Evolutionary conservation across 495 filamentous ascomycete genomes (phyloP).

Genomic region (Neurospora intermedia): DNA sequence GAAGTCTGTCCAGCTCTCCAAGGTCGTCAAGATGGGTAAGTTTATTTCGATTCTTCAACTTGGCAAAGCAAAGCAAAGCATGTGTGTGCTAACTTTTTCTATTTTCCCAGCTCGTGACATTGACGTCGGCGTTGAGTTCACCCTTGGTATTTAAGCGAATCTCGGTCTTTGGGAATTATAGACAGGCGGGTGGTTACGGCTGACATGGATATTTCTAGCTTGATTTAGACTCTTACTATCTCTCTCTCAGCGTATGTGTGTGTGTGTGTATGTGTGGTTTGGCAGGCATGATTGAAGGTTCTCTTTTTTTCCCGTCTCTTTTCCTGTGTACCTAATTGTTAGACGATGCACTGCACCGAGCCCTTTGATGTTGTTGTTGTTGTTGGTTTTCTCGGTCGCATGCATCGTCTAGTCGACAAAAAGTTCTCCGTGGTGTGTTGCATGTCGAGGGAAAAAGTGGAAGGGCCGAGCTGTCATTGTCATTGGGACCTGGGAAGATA

Average conservation of each 20-base stretch:
- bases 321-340: not conserved
- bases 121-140: slow-evolving; percentile 96
- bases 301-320: not conserved
- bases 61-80: no score
- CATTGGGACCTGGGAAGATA: not conserved
- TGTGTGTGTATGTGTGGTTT: not conserved
- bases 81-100: not conserved
- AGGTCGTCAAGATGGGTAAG: slow-evolving; percentile 95
- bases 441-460: not conserved
- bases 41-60: slow-evolving; percentile 1
- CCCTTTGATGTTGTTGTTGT: not conserved
- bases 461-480: not conserved
- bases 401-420: not conserved
- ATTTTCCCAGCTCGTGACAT: slow-evolving; percentile 70
- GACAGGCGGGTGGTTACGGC: not conserved
- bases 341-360: not conserved
- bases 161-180: not conserved
- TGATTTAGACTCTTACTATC: not conserved
- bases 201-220: not conserved
- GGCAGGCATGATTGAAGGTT: not conserved
- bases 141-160: slow-evolving; percentile 68
- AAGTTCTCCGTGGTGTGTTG: not conserved
- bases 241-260: not conserved
- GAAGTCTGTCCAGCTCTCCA: slow-evolving; percentile 96
- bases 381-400: not conserved